Evolutionary conservation across 1,139 yeast genomes (phyloP).

Genomic region (Debaryomycetaceae sp.): DNA sequence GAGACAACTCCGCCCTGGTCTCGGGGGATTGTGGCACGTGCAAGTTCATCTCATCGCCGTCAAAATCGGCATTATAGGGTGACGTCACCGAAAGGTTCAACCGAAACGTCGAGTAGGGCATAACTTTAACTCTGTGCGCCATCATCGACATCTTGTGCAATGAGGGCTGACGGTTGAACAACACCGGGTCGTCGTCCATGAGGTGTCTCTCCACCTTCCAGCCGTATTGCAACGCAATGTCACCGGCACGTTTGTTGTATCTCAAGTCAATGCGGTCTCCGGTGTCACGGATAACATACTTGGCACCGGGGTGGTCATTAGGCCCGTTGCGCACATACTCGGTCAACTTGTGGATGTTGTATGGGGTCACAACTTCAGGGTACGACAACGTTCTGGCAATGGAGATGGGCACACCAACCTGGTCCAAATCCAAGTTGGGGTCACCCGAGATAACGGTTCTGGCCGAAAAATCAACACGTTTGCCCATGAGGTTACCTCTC

Average conservation of each 20-base stretch:
- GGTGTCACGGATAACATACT: conserved; percentile 94
- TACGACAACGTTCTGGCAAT: conserved; percentile 93
- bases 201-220: conserved; percentile 99
- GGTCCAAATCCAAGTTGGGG: conserved; percentile 94
- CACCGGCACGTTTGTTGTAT: conserved; percentile 97
- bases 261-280: conserved; percentile 98
- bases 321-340: conserved; percentile 97
- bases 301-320: conserved; percentile 99
- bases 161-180: conserved; percentile 98
- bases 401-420: conserved; percentile 97
- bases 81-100: conserved; percentile 94
- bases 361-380: conserved; percentile 97
- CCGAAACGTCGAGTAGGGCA: conserved; percentile 98
- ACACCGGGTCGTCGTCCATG: conserved; percentile 95
- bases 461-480: conserved; percentile 98
- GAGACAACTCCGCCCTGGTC: conserved; percentile 92
- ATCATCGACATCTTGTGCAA: conserved; percentile 99
- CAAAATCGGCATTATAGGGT: conserved; percentile 99
- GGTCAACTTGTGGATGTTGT: conserved; percentile 88
- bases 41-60: conserved; percentile 99
- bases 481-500: conserved; percentile 98
- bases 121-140: conserved; percentile 99
- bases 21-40: conserved; percentile 99
- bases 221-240: conserved; percentile 94
- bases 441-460: conserved; percentile 99